These are phyloP conservation scores for Gynostemma pentaphyllum DNA, from an alignment of 306 rosid species.

Conservation along the genomic window DNA sequence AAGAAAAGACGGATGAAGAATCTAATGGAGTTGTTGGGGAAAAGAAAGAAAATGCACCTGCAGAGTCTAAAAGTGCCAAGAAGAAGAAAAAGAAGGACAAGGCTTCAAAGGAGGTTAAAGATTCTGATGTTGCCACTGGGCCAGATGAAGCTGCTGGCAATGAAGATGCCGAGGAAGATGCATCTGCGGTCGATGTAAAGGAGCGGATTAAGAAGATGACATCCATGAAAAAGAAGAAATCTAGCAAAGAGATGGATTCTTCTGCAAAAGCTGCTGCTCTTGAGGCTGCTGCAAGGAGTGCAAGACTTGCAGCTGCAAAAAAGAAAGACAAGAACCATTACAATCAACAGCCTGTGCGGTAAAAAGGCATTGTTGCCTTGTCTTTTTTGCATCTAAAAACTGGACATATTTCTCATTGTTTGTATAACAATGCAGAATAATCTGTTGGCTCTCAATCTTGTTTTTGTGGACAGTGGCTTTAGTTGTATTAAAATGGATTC, in stretches of 20 bases:
- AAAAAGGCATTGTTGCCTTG: constrained; percentile 17
- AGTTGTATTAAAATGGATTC: constrained; percentile 33
- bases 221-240: constrained; percentile 69
- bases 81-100: constrained; percentile 95
- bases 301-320: constrained; percentile 80
- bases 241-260: constrained; percentile 70
- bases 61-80: constrained; percentile 56
- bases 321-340: constrained; percentile 94
- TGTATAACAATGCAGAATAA: constrained; percentile 50
- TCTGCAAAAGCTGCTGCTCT: constrained; percentile 79
- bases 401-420: constrained; percentile 53
- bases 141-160: constrained; percentile 26
- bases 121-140: constrained; percentile 36
- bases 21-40: constrained; percentile 51
- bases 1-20: constrained; percentile 38
- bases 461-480: constrained; percentile 26
- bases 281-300: constrained; percentile 83
- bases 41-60: constrained; percentile 40
- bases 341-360: constrained; percentile 88
- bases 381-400: constrained; percentile 20
- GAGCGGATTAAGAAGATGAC: constrained; percentile 81
- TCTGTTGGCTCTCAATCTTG: constrained; percentile 31
- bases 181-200: constrained; percentile 58
- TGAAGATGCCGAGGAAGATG: constrained; percentile 47
- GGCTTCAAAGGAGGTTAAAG: constrained; percentile 66